Base-by-base conservation (phyloP, 2,329 filamentous ascomycete genomes). In the Botrytis fabae region DNA sequence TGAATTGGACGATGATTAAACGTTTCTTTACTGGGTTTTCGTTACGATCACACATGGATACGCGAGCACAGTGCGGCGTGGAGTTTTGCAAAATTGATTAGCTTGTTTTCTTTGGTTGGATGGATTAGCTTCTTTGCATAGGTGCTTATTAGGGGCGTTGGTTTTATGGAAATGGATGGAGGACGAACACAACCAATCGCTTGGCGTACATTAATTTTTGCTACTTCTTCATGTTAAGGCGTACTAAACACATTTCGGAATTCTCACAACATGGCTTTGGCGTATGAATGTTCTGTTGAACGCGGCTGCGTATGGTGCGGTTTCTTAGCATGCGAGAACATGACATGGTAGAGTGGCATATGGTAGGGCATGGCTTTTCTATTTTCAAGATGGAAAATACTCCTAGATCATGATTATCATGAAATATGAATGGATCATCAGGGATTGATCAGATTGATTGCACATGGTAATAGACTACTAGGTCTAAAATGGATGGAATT, bases 1-100 rank as follows among this genome's bases (percentile, higher is more conserved):
- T 61, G 73, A 76, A 35, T 72, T 79, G 35, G 79, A 80, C 71
- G 77, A 79, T 51, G 76, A 79, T 71, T 78, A 42, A 77, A n/a
- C 40, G 20, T 66, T 40, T 57, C 64, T 42, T 42, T 69, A 7
- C 25, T 42, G 4, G 9, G 25, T 18, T 57, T 44, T 42, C 65
- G n/a, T 69, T 69, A 44, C 38, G 65, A 57, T 42, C 40, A 42
- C n/a, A 57, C 54, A 57, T 32, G 38, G 57, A 32, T 57, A 32
- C 20, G 44, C 28, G 48, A 44, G 48, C 65, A 69, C 65, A 25
- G 9, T 57, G 38, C 28, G 46, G 48, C 48, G 51, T 42, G 65
- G 65, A 42, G 65, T 69, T 69, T 57, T 40, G 48, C 65, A 57
- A 57, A 68, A 69, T 22, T 32, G 51, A 16, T 18, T 12, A 57